Evolutionary conservation across 257 asterid genomes (phyloP), one percentile per base, ranked within the genome.

Genomic region (Lithospermum erythrorhizon): DNA sequence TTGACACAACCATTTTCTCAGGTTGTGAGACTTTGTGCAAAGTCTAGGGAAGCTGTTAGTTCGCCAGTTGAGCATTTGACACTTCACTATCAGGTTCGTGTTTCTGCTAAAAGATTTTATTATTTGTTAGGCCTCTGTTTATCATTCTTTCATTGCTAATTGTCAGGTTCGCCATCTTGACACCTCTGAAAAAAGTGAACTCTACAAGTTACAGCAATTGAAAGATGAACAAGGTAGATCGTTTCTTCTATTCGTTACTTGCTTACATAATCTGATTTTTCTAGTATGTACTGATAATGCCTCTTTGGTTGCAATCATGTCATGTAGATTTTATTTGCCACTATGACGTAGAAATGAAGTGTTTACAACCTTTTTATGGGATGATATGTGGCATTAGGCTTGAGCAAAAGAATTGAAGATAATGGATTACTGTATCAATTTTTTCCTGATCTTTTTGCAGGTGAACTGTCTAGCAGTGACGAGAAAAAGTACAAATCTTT

Each of bases 11-110:
- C 24, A 57, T 23, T 63, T 67, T 54, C 61, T 20, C 69, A 93
- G 99, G 99, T 93, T 70, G 99, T 93, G 68, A 79, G 97, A 73
- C 90, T 93, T 18, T 86, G 97, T 70, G 99, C 97, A 6, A 93
- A 93, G 73, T 93, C 99, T 56, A 89, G 99, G 84, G 97, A 93
- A 79, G 96, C 97, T 64, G 97, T 93, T 63, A 89, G 93, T 76
- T 93, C 99, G 45, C 97, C 99, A 25, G 96, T 93, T 59, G 99
- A 93, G 72, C 99, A 93, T 74, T 70, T 93, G 65, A 89, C 97
- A 53, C 86, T 93, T 80, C 99, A 93, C 74, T 93, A 89, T 80
- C 99, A 93, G 97, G 99, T 89, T 57, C 57, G 71, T 57, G 27
- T 11, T 47, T 63, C 55, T 29, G 24, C 3, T 58, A 6, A 18